phyloP scores from a whole-genome alignment of 805 yeast genomes.

The Spathaspora girioi region DNA sequence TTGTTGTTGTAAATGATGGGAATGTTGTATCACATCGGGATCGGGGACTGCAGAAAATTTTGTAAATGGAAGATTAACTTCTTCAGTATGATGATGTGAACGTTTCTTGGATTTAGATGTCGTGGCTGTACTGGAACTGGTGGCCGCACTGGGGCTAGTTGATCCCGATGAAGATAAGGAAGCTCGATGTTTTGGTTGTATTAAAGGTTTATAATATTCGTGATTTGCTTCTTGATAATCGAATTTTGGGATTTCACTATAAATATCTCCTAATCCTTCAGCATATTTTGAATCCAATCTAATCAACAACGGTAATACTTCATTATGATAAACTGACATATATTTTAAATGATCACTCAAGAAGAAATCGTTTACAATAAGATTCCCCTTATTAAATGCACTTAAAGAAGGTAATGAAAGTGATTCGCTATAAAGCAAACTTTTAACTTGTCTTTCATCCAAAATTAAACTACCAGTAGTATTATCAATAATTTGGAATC shows the following conservation, averaged over 20 bases:
- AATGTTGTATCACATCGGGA: background rate
- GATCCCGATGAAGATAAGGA: background rate
- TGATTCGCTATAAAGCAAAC: conserved; percentile 27
- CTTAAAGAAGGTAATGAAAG: conserved; percentile 27
- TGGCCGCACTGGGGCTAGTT: background rate
- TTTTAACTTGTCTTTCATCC: conserved; percentile 29
- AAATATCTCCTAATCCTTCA: conserved; percentile 28
- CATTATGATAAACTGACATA: conserved; percentile 36
- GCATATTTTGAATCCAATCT: conserved; percentile 23
- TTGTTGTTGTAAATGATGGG: background rate
- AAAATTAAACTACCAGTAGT: conserved; percentile 18
- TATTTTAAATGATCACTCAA: conserved; percentile 30
- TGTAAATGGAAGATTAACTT: background rate
- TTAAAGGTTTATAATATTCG: conserved; percentile 24
- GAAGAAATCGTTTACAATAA: conserved; percentile 34
- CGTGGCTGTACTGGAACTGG: background rate
- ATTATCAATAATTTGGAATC: conserved; percentile 29
- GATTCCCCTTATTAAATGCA: conserved; percentile 28
- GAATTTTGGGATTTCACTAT: conserved; percentile 29
- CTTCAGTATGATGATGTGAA: background rate
- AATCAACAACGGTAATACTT: conserved; percentile 28
- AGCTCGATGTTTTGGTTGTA: conserved; percentile 5
- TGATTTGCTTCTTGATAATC: conserved; percentile 25
- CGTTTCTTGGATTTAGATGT: background rate
- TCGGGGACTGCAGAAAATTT: background rate